phyloP scores from a whole-genome alignment of 2,329 filamentous ascomycete genomes.

The Fusarium verticillioides region DNA sequence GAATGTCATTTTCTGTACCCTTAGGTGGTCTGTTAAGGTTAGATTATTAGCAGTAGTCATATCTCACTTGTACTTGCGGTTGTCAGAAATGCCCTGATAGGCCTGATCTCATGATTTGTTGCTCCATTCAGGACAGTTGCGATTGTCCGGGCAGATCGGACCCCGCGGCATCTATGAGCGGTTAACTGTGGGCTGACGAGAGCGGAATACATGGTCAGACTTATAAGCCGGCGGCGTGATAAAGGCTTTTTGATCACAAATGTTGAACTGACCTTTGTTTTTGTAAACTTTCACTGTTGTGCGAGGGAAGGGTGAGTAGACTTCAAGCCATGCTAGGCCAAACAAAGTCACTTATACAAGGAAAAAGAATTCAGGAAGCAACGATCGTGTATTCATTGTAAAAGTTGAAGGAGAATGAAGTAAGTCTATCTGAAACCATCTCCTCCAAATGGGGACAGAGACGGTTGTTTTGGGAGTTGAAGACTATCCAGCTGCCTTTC shows the following conservation, averaged over 20 bases:
- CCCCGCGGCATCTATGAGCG: rapidly evolving
- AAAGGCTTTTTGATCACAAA: rapidly evolving
- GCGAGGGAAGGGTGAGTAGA: too few species aligned
- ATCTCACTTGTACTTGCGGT: rapidly evolving
- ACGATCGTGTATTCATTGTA: not conserved
- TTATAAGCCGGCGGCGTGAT: rapidly evolving
- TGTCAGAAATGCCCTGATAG: not conserved
- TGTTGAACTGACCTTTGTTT: too few species aligned
- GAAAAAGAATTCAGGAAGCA: rapidly evolving
- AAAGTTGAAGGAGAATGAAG: not conserved
- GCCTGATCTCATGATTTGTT: not conserved
- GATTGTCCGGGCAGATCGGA: not conserved
- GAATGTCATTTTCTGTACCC: not conserved
- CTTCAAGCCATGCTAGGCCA: too few species aligned
- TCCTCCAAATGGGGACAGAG: not conserved
- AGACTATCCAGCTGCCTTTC: not conserved
- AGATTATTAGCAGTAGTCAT: rapidly evolving
- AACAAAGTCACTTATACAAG: too few species aligned
- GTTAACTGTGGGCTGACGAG: rapidly evolving
- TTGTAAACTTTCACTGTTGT: too few species aligned
- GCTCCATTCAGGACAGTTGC: rapidly evolving
- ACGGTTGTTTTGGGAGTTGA: not conserved
- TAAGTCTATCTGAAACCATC: not conserved
- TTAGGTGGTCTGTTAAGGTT: not conserved
- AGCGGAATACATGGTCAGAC: not conserved